phyloP scores from a whole-genome alignment of 495 filamentous ascomycete species.

The Aspergillus egyptiacus region DNA sequence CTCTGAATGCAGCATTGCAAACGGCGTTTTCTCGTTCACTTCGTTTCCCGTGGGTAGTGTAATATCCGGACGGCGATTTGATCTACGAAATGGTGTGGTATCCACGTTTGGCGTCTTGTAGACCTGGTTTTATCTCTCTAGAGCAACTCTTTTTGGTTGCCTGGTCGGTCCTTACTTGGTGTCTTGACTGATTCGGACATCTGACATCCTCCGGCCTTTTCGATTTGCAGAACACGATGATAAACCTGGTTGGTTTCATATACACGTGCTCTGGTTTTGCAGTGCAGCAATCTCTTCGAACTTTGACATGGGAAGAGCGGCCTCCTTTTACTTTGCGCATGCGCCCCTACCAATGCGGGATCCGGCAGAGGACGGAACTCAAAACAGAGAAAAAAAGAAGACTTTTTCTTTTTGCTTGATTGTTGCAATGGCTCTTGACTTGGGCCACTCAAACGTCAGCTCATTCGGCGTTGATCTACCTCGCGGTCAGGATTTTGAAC shows the following conservation, averaged over 20 bases:
- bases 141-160: conserved; percentile 22
- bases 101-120: conserved; percentile 23
- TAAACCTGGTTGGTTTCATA: conserved; percentile 6
- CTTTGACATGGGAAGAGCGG: conserved; percentile 11
- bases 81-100: conserved; percentile 21
- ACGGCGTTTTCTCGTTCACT: conserved; percentile 20
- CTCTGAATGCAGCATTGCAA: conserved; percentile 55
- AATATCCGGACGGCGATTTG: conserved; percentile 20
- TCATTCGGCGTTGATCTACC: conserved; percentile 21
- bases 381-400: conserved; percentile 7
- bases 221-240: conserved; percentile 5
- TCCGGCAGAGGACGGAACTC: conserved; percentile 7
- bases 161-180: conserved; percentile 7
- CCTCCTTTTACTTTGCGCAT: conserved; percentile 9
- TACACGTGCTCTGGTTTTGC: conserved; percentile 19
- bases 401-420: conserved; percentile 7
- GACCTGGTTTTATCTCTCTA: conserved; percentile 21
- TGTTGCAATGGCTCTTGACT: conserved; percentile 10
- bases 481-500: conserved; percentile 15
- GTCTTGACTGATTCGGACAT: conserved; percentile 1
- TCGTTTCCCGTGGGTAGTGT: conserved; percentile 18
- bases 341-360: conserved; percentile 13
- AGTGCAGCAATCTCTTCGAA: conserved; percentile 13
- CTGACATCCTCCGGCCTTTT: conserved; percentile 3
- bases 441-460: conserved; percentile 3